phyloP scores from a whole-genome alignment of 805 yeast genomes.

The Candida patagonica region DNA sequence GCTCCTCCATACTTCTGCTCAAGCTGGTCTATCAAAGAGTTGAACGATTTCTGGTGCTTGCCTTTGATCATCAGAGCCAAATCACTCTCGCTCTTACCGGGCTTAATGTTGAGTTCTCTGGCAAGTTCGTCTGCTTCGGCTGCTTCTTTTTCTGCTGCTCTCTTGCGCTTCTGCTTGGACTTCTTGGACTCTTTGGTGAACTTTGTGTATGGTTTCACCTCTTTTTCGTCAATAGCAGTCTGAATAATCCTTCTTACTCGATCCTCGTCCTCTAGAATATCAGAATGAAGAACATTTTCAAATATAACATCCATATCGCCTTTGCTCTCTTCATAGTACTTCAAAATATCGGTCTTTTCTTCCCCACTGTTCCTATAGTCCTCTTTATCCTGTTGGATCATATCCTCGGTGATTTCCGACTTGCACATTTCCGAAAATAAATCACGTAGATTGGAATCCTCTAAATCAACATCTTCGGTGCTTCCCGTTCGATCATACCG shows the following conservation, averaged over 20 bases:
- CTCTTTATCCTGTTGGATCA: conserved; percentile 57
- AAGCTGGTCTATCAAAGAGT: conserved; percentile 22
- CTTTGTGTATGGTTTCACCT: conserved; percentile 32
- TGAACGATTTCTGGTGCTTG: conserved; percentile 23
- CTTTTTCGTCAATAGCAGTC: conserved; percentile 33
- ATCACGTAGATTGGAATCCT: conserved; percentile 28
- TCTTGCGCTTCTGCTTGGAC: conserved; percentile 38
- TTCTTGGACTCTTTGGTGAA: conserved; percentile 43
- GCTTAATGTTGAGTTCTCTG: conserved; percentile 36
- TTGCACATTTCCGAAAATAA: conserved; percentile 28
- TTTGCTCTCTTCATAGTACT: conserved; percentile 44
- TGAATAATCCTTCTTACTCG: conserved; percentile 49
- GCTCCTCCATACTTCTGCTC: conserved; percentile 28
- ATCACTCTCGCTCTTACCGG: conserved; percentile 23
- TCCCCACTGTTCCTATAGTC: conserved; percentile 45
- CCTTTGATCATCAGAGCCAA: conserved; percentile 30
- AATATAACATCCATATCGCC: conserved; percentile 67
- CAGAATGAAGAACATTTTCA: conserved; percentile 72
- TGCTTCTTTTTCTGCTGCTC: conserved; percentile 32
- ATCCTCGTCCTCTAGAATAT: conserved; percentile 50
- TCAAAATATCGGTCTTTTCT: conserved; percentile 47
- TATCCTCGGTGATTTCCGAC: conserved; percentile 29
- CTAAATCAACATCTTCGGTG: conserved; percentile 34
- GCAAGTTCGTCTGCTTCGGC: conserved; percentile 50
- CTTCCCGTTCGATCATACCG: conserved; percentile 67